Evolutionary conservation across 352 stramenopile species (phyloP), one percentile per base, ranked within the genome.

Genomic region (Aphanomyces stellatus): DNA sequence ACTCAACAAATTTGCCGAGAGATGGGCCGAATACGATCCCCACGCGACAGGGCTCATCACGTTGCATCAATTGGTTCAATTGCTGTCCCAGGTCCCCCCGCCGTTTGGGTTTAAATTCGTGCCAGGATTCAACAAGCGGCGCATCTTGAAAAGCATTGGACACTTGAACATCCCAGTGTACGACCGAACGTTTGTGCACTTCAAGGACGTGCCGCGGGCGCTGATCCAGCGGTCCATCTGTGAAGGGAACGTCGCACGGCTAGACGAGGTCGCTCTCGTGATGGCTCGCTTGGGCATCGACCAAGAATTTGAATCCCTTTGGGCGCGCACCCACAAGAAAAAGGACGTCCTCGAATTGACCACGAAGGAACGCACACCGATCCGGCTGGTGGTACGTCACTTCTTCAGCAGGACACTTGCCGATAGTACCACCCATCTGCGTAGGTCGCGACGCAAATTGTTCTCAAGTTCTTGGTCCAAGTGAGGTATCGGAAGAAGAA

Each of bases 11-110:
- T 97, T 98, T 69, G 80, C 88, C 51, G 79, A 65, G 33, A 91
- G 92, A 43, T 98, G 93, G 91, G 73, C 76, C 1, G 72, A 95
- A 56, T 96, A 93, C 63, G 93, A 98, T 62, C 88, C 84, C 8
- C 76, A 85, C 33, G 91, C 88, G 13, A 95, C 77, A 0, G 88
- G 84, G 0, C 90, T 90, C 51, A 89, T 98, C 30, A 72, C 76
- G 34, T 76, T 93, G 2, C 74, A 79, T 8, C 78, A 95, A 40
- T 69, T 98, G 10, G 57, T 81, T 46, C 60, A 77, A 24, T 80
- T 97, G 7, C 77, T 97, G 51, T 83, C 79, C 28, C 73, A 87
- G 10, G 76, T 97, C 4, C 74, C 85, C 33, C 76, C 81, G 33
- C 91, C 90, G 4, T 80, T 97, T 15, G 90, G 89, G 6, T 80